Conservation (phyloP, 2,329 filamentous ascomycete species). For the Aureobasidium sp. region DNA sequence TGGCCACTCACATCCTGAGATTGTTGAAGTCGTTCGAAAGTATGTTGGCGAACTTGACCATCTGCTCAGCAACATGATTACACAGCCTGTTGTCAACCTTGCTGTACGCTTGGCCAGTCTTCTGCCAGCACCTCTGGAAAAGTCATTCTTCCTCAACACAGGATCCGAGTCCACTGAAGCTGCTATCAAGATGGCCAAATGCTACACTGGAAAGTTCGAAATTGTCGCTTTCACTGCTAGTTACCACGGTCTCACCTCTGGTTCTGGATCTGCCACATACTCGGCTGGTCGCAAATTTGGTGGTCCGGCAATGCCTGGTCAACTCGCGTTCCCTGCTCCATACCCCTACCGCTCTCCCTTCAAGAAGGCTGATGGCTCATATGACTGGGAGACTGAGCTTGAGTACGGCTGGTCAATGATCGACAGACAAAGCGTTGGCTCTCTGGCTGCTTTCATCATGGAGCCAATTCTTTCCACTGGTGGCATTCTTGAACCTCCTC, state of each 20-base stretch:
- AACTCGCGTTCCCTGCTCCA: conserved; percentile 64
- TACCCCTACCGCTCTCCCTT: conserved; percentile 70
- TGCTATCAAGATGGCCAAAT: conserved; percentile 71
- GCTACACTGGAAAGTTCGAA: conserved; percentile 70
- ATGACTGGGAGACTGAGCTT: conserved; percentile 73
- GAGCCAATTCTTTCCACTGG: conserved; percentile 99
- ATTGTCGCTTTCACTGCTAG: conserved; percentile 66
- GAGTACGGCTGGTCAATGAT: conserved; percentile 69
- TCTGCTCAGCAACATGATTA: conserved; percentile 66
- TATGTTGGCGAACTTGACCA: conserved; percentile 63
- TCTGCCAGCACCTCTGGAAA: conserved; percentile 57
- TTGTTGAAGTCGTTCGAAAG: conserved; percentile 58
- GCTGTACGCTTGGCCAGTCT: conserved; percentile 56
- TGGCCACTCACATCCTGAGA: conserved; percentile 65
- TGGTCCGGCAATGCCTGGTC: conserved; percentile 59
- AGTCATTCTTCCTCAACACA: conserved; percentile 65
- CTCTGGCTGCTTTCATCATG: conserved; percentile 87
- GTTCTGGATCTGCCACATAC: conserved; percentile 59
- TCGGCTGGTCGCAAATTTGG: conserved; percentile 56
- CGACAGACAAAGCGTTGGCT: conserved; percentile 65
- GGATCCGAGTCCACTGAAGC: conserved; percentile 64
- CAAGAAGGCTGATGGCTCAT: conserved; percentile 61
- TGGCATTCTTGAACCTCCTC: conserved; percentile 94
- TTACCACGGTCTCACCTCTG: conserved; percentile 69
- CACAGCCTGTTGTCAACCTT: conserved; percentile 62